Percentiles rank a stretch among this genome's conserved stretches.
phyloP scores from a whole-genome alignment of 305 asterid genomes.

The Solanum aculeatissimum region DNA sequence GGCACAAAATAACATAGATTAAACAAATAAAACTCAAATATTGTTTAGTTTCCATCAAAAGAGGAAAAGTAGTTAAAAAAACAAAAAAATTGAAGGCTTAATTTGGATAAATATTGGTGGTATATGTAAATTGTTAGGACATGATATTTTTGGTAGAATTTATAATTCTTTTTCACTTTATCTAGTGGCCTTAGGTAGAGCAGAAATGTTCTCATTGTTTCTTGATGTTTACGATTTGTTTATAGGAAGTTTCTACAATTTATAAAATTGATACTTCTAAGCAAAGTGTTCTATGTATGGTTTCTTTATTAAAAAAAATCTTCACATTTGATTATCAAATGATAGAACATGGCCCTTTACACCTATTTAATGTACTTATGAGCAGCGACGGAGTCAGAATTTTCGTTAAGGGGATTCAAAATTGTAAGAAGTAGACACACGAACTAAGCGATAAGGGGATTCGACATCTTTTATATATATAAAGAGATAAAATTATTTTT shows the following conservation, averaged over 20 bases:
- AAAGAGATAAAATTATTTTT: too few relatives aligned
- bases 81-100: not conserved
- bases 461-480: too few relatives aligned
- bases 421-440: too few relatives aligned
- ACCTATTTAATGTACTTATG: not conserved
- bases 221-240: not conserved
- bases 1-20: not conserved
- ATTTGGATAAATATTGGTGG: not conserved
- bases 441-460: too few relatives aligned
- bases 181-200: not conserved
- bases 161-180: not conserved
- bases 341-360: not conserved
- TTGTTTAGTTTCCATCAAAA: slow-evolving; percentile 11
- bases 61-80: not conserved
- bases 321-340: not conserved
- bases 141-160: not conserved
- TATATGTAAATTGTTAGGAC: not conserved
- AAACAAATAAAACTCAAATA: not conserved
- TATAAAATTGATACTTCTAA: slow-evolving; percentile 12
- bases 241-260: not conserved
- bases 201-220: not conserved
- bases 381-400: too few relatives aligned
- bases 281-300: slow-evolving; percentile 8
- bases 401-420: too few relatives aligned
- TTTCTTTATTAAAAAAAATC: not conserved